Base-by-base conservation (phyloP, 257 asterid genomes). In the Mentha longifolia region DNA sequence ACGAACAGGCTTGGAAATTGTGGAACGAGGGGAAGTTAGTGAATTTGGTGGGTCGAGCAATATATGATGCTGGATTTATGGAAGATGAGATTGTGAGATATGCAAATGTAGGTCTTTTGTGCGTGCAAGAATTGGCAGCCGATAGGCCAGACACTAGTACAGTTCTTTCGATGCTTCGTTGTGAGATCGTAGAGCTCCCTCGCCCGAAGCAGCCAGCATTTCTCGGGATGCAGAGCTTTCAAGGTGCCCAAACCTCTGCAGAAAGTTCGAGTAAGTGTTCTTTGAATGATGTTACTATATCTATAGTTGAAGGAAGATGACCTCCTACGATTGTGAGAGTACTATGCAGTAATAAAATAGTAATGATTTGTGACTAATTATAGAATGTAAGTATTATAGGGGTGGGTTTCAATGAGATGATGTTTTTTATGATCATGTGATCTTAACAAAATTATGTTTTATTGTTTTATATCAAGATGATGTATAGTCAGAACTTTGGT, bases 111-210 rank as follows among this genome's bases (percentile, higher is more conserved):
- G 92, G 78, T 4, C 57, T 88, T 72, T 79, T 86, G 17, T 86
- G 95, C 25, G 81, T 86, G 22, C 92, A 88, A 75, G 92, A 86
- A 61, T 39, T 61, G 7, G 90, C 87, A 0, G 37, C 62, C 35
- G 69, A 84, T 59, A 68, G 95, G 56, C 92, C 95, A 39, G 72
- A 70, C 72, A 79, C 79, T 76, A 33, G 80, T 0, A 58, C 86
- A 1, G 81, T 86, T 15, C 65, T 84, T 37, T 43, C 78, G 76
- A 85, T 87, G 90, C 65, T 87, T 75, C 80, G 74, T 54, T 5
- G 54, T 81, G 45, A 52, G 58, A 52, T 52, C 58, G 58, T 52
- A 8, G 58, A 52, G 31, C 58, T 52, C 19, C 58, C 58, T 19
- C 58, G 10, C 3, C 58, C 58, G 28, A 52, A 52, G 30, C 58